phyloP scores from a whole-genome alignment of 768 basidiomycete species.

The Boletus vinaceobasis region DNA sequence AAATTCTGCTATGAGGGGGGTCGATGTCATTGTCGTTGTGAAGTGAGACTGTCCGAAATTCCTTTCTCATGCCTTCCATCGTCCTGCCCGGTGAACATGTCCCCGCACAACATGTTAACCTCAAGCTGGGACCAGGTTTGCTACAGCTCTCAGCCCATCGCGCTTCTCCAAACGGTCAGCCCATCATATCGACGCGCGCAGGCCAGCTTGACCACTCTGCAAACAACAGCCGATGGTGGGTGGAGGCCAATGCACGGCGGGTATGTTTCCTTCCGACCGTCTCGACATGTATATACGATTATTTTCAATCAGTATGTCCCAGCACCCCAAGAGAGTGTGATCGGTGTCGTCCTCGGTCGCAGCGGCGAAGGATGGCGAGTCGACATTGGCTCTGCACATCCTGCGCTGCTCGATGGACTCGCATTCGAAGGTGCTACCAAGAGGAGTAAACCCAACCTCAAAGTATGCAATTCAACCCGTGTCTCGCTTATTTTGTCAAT shows the following conservation, averaged over 20 bases:
- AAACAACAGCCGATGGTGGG: constrained; percentile 81
- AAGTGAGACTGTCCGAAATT: background rate
- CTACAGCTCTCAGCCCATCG: constrained; percentile 44
- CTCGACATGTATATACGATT: background rate
- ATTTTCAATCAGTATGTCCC: constrained; percentile 71
- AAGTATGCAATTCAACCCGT: constrained; percentile 44
- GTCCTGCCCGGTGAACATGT: constrained; percentile 83
- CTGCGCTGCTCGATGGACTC: constrained; percentile 79
- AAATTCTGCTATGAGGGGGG: constrained; percentile 57
- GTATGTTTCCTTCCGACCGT: constrained; percentile 45
- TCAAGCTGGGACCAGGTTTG: constrained; percentile 86
- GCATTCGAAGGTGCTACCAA: constrained; percentile 97
- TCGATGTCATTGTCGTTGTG: constrained; percentile 23
- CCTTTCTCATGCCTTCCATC: constrained; percentile 42
- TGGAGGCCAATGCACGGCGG: constrained; percentile 81
- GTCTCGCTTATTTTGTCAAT: constrained; percentile 5
- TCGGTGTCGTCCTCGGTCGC: constrained; percentile 77
- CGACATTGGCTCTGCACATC: constrained; percentile 88
- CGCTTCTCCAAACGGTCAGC: constrained; percentile 12
- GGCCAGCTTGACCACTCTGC: constrained; percentile 66
- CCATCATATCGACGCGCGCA: constrained; percentile 61
- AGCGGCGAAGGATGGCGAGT: constrained; percentile 90
- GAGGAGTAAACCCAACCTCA: constrained; percentile 89
- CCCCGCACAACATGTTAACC: constrained; percentile 69
- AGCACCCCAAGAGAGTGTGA: constrained; percentile 82